These are phyloP conservation scores for Aspergillus wentii DNA, from an alignment of 495 filamentous ascomycete genomes.

Conservation along the genomic window DNA sequence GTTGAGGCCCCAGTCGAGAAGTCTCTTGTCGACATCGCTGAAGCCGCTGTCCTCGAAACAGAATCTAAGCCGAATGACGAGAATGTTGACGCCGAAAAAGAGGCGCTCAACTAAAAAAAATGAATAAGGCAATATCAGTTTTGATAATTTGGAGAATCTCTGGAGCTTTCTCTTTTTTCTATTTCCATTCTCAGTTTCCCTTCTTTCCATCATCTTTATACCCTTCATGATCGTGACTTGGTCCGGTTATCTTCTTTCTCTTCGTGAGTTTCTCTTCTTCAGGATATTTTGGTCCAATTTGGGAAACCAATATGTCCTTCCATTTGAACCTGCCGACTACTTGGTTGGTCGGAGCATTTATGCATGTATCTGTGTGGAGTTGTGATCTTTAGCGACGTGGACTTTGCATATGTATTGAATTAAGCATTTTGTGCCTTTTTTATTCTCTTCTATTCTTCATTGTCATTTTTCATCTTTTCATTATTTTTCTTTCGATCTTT, in stretches of 20 bases:
- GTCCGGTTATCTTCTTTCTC: not conserved
- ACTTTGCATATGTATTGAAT: not conserved
- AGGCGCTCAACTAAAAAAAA: constrained; percentile 20
- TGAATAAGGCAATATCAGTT: not conserved
- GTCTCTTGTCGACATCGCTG: not conserved
- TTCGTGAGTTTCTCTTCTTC: not conserved
- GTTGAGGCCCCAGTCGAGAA: constrained; percentile 1
- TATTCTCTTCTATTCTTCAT: constrained; percentile 2
- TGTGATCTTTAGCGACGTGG: not conserved
- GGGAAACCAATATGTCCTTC: not conserved
- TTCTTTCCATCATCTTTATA: not conserved
- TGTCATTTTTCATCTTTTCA: not conserved
- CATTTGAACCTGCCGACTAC: not conserved
- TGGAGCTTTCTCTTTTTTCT: not conserved
- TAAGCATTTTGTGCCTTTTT: not conserved
- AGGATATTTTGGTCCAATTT: no score
- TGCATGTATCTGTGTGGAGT: not conserved
- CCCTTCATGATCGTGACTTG: not conserved
- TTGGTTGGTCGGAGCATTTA: not conserved
- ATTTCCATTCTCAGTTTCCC: not conserved
- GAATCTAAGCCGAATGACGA: constrained; percentile 14
- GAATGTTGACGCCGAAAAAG: constrained; percentile 26
- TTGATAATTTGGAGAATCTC: not conserved
- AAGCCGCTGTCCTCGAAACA: constrained; percentile 4
- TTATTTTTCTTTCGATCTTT: not conserved